Evolutionary conservation across 2,329 filamentous ascomycete genomes (phyloP).

Genomic region (Botrytis fragariae): DNA sequence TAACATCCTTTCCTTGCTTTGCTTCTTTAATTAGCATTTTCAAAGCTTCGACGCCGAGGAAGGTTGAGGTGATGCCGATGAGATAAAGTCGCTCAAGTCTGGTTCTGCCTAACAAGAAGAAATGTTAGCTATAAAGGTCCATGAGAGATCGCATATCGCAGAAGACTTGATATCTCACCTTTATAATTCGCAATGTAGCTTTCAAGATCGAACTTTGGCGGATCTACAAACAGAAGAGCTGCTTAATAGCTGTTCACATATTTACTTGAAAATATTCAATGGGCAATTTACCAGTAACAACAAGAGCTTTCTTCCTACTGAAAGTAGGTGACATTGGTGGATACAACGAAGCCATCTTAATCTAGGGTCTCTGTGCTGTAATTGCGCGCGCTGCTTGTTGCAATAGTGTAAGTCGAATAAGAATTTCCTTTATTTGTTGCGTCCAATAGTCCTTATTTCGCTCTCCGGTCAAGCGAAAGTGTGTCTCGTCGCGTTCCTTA

Average conservation of each 20-base stretch:
- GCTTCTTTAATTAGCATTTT: constrained; percentile 74
- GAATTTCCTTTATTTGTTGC: background rate
- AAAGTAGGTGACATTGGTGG: constrained; percentile 20
- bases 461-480: background rate
- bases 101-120: constrained; percentile 62
- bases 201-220: constrained; percentile 87
- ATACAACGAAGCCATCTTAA: constrained; percentile 1
- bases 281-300: constrained; percentile 26
- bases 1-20: constrained; percentile 71
- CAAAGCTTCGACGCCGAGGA: constrained; percentile 76
- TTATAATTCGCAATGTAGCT: constrained; percentile 87
- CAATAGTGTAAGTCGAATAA: background rate
- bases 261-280: background rate
- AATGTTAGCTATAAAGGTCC: constrained; percentile 16
- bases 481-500: background rate
- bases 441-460: background rate
- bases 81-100: constrained; percentile 76
- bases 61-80: constrained; percentile 75
- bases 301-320: constrained; percentile 26
- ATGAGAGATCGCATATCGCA: background rate
- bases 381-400: background rate
- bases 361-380: background rate
- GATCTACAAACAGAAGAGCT: constrained; percentile 25
- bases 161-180: constrained; percentile 50
- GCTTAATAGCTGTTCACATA: constrained; percentile 16